A percentile compares a stretch with the other conserved stretches of the same genome.
These are phyloP conservation scores for Gloeophyllum trabeum DNA, from an alignment of 768 basidiomycete species.

Conservation along the genomic window DNA sequence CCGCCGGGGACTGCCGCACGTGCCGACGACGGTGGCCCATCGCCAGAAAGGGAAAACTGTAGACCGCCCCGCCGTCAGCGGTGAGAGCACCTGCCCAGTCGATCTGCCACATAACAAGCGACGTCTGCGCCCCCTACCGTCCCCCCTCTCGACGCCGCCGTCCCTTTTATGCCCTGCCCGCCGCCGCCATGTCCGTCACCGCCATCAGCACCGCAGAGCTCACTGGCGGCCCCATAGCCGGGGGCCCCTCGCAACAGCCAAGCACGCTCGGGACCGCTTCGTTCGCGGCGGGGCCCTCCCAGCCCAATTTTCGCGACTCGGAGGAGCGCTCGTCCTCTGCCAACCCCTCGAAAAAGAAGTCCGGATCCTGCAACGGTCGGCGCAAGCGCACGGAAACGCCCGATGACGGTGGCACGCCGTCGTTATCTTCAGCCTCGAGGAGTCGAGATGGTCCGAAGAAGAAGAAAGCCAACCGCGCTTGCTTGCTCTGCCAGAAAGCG, in stretches of 20 bases:
- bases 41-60: too few species aligned
- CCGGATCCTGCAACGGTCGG: not conserved
- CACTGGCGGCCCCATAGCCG: not conserved
- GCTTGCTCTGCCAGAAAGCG: constrained; percentile 93
- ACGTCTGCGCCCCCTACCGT: too few species aligned
- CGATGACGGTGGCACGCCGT: constrained; percentile 41
- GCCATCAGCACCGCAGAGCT: not conserved
- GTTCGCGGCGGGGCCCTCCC: too few species aligned
- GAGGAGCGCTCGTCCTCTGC: not conserved
- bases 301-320: too few species aligned
- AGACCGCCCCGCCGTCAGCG: too few species aligned
- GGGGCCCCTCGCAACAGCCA: too few species aligned
- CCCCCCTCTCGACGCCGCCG: not conserved
- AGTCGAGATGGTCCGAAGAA: constrained; percentile 69
- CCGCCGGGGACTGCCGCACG: too few species aligned
- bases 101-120: too few species aligned
- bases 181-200: not conserved
- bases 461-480: constrained; percentile 91
- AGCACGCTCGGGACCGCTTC: too few species aligned
- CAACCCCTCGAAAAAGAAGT: not conserved
- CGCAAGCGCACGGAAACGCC: constrained; percentile 53
- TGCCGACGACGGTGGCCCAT: too few species aligned
- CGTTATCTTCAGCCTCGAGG: constrained; percentile 21
- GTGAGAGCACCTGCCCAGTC: too few species aligned
- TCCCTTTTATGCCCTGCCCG: not conserved